Percentiles rank a stretch among this genome's conserved stretches.
Evolutionary conservation across 164 flowering plant species (phyloP).

Genomic region (Chimonanthus salicifolius): DNA sequence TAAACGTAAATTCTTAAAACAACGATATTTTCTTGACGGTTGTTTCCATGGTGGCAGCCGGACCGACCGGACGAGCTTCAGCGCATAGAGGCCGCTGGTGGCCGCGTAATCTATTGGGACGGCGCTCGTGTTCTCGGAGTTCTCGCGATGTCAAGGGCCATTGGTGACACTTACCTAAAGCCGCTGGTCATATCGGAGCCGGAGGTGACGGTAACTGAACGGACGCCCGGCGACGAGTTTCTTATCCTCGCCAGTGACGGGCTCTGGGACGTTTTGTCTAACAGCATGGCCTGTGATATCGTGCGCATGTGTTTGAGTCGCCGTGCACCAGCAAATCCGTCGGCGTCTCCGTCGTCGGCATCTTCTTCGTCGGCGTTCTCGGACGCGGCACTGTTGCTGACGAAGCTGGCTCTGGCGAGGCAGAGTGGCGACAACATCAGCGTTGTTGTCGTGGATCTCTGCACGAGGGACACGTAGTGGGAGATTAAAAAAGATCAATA

Average conservation of each 20-base stretch:
- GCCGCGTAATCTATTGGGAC: constrained; percentile 75
- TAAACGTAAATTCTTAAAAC: no score
- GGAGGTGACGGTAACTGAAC: constrained; percentile 53
- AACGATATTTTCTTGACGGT: no score
- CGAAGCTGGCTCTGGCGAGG: constrained; percentile 75
- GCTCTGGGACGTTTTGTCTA: constrained; percentile 72
- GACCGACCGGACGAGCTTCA: constrained; percentile 69
- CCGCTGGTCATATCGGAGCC: constrained; percentile 65
- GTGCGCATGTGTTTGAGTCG: constrained; percentile 70
- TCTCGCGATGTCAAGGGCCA: constrained; percentile 76
- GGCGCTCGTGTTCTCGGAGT: constrained; percentile 73
- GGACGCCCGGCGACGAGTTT: constrained; percentile 61
- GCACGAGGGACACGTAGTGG: constrained; percentile 13
- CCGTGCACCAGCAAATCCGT: constrained; percentile 10
- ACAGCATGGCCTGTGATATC: constrained; percentile 62
- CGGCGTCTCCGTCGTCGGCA: neutral
- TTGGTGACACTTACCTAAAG: constrained; percentile 71
- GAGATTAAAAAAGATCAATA: no score
- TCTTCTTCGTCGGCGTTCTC: constrained; percentile 54
- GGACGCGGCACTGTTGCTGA: constrained; percentile 67
- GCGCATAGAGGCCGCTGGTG: constrained; percentile 66
- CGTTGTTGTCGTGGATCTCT: constrained; percentile 67
- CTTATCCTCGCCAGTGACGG: constrained; percentile 79
- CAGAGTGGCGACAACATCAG: constrained; percentile 74
- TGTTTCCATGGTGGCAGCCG: constrained; percentile 35